Evolutionary conservation across 2,329 filamentous ascomycete genomes (phyloP).

Genomic region (Aureobasidium sp.): DNA sequence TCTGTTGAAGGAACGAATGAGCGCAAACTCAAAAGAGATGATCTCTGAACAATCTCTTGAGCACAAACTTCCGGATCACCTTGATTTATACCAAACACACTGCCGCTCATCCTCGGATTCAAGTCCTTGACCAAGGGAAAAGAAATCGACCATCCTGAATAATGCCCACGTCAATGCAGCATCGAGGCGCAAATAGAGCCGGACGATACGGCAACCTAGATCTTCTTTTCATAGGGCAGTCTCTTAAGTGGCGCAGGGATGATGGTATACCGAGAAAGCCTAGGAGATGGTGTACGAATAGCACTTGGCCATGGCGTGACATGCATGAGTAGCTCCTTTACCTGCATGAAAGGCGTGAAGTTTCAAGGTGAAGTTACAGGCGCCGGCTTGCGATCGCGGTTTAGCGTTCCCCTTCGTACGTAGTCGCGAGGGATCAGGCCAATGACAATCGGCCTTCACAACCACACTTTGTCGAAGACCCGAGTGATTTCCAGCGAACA

Average conservation of each 20-base stretch:
- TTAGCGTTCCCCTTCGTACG: slow-evolving; percentile 1
- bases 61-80: neutral
- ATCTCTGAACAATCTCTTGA: neutral
- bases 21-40: slow-evolving; percentile 6
- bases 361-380: slow-evolving; percentile 8
- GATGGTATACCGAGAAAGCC: slow-evolving; percentile 1
- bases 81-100: neutral
- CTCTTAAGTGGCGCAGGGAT: slow-evolving; percentile 2
- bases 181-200: neutral
- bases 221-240: slow-evolving; percentile 1
- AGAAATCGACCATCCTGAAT: neutral
- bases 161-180: slow-evolving; percentile 2
- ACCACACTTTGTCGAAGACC: slow-evolving; percentile 1
- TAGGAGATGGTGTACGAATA: neutral
- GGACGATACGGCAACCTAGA: slow-evolving; percentile 3
- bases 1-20: neutral
- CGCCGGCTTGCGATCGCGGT: neutral
- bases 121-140: neutral
- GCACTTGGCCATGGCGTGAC: slow-evolving; percentile 8
- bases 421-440: neutral
- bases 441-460: neutral
- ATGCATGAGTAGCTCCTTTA: slow-evolving; percentile 12
- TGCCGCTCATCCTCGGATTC: neutral
- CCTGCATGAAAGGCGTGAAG: slow-evolving; percentile 12
- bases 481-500: neutral